These are phyloP conservation scores for Panicum virgatum DNA, from an alignment of 202 grass and related monocot genomes.

Conservation along the genomic window DNA sequence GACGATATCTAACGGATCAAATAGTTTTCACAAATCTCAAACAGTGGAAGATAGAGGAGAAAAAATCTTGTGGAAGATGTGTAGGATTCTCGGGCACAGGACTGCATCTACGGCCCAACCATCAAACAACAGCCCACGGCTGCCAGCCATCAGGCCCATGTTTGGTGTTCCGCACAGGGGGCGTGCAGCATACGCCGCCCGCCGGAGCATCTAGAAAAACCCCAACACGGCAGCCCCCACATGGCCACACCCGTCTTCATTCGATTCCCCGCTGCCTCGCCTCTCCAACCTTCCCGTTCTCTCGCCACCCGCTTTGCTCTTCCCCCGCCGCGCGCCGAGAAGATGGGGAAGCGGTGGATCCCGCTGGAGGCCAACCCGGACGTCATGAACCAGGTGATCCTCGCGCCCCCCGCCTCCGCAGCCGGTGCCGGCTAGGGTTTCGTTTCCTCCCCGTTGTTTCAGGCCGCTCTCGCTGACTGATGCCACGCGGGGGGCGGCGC, in stretches of 20 bases:
- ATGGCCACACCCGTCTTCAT: background rate
- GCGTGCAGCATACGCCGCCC: too few relatives aligned
- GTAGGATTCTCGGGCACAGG: too few relatives aligned
- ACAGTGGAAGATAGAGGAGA: too few relatives aligned
- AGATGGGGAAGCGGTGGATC: constrained; percentile 85
- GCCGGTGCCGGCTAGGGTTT: constrained; percentile 30
- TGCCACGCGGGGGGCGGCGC: background rate
- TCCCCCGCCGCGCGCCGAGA: constrained; percentile 16
- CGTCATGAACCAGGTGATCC: constrained; percentile 93
- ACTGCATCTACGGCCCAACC: too few relatives aligned
- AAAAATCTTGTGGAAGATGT: too few relatives aligned
- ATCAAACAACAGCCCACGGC: background rate
- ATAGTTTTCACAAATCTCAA: too few relatives aligned
- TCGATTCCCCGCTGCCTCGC: background rate
- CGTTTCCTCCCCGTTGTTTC: background rate
- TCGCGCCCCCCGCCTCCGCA: background rate
- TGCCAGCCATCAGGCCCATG: background rate
- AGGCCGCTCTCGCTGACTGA: constrained; percentile 16
- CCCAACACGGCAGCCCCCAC: background rate
- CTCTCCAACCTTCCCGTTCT: background rate
- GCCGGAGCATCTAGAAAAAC: too few relatives aligned
- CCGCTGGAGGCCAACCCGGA: constrained; percentile 98
- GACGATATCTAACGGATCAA: too few relatives aligned
- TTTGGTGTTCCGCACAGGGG: too few relatives aligned
- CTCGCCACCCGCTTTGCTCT: background rate